A percentile compares a stretch with the other conserved stretches of the same genome.
Evolutionary conservation across 2,329 filamentous ascomycete genomes (phyloP).

Genomic region (Fusarium tricinctum): DNA sequence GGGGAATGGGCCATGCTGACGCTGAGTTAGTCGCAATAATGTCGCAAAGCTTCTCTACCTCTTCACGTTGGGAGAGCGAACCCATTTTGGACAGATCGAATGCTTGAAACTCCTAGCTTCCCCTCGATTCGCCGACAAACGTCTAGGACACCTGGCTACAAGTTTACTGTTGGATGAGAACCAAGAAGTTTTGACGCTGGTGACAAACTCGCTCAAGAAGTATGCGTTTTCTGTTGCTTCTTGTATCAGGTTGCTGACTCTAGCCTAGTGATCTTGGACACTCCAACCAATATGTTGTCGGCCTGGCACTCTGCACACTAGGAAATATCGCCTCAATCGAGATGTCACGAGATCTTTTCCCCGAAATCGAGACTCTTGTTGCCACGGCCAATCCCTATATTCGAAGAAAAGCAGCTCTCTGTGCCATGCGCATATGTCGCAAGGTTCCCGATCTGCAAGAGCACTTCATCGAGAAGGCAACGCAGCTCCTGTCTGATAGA

Average conservation of each 20-base stretch:
- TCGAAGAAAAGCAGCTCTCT: constrained; percentile 95
- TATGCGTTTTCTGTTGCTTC: constrained; percentile 58
- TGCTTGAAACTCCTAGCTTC: constrained; percentile 97
- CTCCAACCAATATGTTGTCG: constrained; percentile 98
- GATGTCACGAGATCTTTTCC: constrained; percentile 97
- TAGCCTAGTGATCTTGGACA: constrained; percentile 86
- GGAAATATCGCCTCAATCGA: constrained; percentile 98
- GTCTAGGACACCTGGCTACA: constrained; percentile 93
- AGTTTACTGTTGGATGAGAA: constrained; percentile 98
- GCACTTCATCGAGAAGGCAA: constrained; percentile 95
- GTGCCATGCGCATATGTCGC: constrained; percentile 97
- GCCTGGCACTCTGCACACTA: constrained; percentile 93
- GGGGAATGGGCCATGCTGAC: constrained; percentile 23
- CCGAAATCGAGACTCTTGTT: constrained; percentile 92
- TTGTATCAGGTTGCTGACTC: constrained; percentile 33
- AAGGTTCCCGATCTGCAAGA: constrained; percentile 98
- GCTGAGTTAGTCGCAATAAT: constrained; percentile 85
- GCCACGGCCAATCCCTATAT: constrained; percentile 99
- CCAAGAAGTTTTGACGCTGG: constrained; percentile 95
- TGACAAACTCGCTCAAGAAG: constrained; percentile 99
- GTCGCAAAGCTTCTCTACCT: constrained; percentile 98
- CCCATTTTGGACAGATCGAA: constrained; percentile 99
- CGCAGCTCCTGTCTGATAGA: constrained; percentile 87
- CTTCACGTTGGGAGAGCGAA: constrained; percentile 96
- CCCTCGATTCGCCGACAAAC: constrained; percentile 97